Evolutionary conservation across 345 rosid species (phyloP).

Genomic region (Camelina laxa): DNA sequence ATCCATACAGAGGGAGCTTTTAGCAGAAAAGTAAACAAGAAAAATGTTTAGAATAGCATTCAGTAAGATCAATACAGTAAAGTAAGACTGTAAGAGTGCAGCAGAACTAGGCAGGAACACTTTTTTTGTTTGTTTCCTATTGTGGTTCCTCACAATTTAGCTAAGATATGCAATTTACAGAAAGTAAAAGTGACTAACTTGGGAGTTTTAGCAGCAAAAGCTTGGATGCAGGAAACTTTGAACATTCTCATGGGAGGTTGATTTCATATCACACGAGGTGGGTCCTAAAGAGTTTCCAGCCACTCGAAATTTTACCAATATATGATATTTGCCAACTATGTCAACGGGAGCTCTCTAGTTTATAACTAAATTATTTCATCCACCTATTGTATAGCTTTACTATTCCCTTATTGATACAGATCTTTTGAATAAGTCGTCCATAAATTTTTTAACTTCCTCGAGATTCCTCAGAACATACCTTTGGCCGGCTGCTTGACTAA

Average conservation of each 20-base stretch:
- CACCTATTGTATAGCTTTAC: too few relatives aligned
- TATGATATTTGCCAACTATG: not conserved
- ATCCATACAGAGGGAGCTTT: conserved; percentile 9
- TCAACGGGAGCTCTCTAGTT: not conserved
- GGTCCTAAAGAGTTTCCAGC: conserved; percentile 6
- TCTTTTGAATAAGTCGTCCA: too few relatives aligned
- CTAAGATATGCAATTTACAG: not conserved
- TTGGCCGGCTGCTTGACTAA: too few relatives aligned
- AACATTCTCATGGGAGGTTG: not conserved
- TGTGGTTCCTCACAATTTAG: not conserved
- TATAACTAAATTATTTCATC: too few relatives aligned
- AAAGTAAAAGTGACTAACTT: conserved; percentile 3
- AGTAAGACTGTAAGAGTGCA: not conserved
- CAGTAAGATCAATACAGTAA: not conserved
- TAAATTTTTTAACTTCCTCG: too few relatives aligned
- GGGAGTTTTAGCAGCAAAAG: conserved; percentile 13
- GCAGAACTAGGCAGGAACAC: not conserved
- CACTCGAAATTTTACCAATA: not conserved
- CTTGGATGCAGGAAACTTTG: conserved; percentile 7
- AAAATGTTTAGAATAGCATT: not conserved
- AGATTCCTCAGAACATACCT: too few relatives aligned
- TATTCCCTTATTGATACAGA: too few relatives aligned
- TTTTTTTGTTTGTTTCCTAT: not conserved
- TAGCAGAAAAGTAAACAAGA: conserved; percentile 2
- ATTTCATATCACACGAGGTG: not conserved